These are phyloP conservation scores for Penicillium simplicissimum DNA, from an alignment of 495 filamentous ascomycete genomes.

Conservation along the genomic window DNA sequence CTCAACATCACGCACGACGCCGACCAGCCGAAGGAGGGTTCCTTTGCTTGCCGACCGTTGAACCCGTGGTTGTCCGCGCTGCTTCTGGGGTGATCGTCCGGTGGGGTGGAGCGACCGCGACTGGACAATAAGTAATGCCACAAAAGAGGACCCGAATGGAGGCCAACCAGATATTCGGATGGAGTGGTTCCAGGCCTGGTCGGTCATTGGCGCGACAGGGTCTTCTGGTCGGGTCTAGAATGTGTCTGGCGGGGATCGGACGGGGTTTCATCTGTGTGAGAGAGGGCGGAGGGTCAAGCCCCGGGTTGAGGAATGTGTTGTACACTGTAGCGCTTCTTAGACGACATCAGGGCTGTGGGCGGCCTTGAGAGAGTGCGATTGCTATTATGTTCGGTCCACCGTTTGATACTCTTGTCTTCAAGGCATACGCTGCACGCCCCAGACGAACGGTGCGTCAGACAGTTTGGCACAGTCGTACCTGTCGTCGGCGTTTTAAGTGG, in stretches of 20 bases:
- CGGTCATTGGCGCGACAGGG: conserved; percentile 4
- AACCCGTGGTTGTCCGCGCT: conserved; percentile 5
- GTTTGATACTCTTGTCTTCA: neutral
- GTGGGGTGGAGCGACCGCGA: conserved; percentile 11
- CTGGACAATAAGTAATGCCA: conserved; percentile 6
- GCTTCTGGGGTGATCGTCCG: conserved; percentile 19
- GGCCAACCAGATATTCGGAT: neutral
- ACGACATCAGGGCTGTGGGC: neutral
- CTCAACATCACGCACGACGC: neutral
- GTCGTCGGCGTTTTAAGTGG: neutral
- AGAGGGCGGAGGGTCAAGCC: neutral
- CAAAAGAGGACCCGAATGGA: neutral
- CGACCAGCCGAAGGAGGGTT: conserved; percentile 2
- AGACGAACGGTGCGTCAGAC: neutral
- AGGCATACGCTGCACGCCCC: neutral
- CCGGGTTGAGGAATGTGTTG: neutral
- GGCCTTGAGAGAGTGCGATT: neutral
- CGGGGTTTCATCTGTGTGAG: conserved; percentile 14
- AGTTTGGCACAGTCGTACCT: neutral
- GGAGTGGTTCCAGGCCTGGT: neutral
- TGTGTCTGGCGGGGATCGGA: conserved; percentile 9
- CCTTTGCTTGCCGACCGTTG: conserved; percentile 3
- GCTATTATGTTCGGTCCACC: neutral
- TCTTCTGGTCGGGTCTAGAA: conserved; percentile 18
- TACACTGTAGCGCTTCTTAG: neutral